These are phyloP conservation scores for Camellia granthamiana DNA, from an alignment of 148 eudicot species.

Conservation along the genomic window DNA sequence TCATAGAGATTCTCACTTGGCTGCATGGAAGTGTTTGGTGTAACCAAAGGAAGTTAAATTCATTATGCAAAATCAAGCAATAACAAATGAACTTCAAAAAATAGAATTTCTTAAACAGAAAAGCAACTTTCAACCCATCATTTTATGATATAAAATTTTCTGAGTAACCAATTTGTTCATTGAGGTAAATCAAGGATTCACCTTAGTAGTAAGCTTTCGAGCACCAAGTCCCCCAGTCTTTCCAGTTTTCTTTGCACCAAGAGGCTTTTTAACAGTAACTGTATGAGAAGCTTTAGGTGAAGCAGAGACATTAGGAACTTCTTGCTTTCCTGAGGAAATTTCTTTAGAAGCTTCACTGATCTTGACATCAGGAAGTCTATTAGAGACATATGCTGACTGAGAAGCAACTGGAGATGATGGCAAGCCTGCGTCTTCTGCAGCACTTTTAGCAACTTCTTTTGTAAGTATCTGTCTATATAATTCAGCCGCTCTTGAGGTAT, in stretches of 20 bases:
- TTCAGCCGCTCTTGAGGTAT: conserved; percentile 96
- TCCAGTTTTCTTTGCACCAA: conserved; percentile 81
- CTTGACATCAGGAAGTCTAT: conserved; percentile 53
- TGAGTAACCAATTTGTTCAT: background rate
- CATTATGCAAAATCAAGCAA: background rate
- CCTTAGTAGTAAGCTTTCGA: conserved; percentile 87
- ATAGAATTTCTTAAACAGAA: background rate
- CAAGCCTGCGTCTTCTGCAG: conserved; percentile 54
- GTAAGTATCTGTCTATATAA: conserved; percentile 80
- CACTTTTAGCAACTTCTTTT: conserved; percentile 92
- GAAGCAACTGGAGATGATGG: conserved; percentile 81
- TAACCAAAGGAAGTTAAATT: background rate
- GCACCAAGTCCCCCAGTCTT: conserved; percentile 95
- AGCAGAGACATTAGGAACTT: conserved; percentile 42
- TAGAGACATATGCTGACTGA: conserved; percentile 44
- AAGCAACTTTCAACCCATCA: background rate
- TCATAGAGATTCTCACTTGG: conserved; percentile 88
- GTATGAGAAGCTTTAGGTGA: conserved; percentile 54
- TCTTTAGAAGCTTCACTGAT: conserved; percentile 46
- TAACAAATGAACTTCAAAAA: background rate
- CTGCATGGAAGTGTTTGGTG: conserved; percentile 38
- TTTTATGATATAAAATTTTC: background rate
- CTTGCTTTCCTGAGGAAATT: conserved; percentile 43
- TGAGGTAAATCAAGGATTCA: conserved; percentile 11
- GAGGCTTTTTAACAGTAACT: conserved; percentile 68